Evolutionary conservation across 371 early-diverging fungal species (phyloP).

Genomic region (Apophysomyces variabilis): DNA sequence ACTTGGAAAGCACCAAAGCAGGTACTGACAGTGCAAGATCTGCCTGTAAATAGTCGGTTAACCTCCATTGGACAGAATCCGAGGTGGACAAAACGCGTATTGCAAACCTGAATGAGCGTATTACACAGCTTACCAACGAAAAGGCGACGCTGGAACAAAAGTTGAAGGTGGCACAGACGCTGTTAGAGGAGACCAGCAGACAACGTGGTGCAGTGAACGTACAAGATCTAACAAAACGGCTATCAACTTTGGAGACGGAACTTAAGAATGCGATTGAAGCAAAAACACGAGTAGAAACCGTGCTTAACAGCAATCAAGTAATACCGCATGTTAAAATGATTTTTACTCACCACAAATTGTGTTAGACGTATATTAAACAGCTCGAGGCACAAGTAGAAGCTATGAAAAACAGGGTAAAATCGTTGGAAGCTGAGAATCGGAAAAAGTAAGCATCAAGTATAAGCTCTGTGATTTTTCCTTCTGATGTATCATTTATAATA

Average conservation of each 20-base stretch:
- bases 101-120: slow-evolving; percentile 2
- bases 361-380: neutral
- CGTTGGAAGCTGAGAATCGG: neutral
- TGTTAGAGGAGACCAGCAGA: neutral
- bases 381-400: neutral
- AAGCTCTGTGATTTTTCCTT: neutral
- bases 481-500: neutral
- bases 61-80: slow-evolving; percentile 1
- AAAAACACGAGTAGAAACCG: neutral
- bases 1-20: slow-evolving; percentile 8
- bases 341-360: neutral
- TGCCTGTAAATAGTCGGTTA: neutral
- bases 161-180: neutral
- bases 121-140: neutral
- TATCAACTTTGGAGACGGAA: neutral
- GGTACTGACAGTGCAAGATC: neutral
- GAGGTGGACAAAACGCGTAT: neutral
- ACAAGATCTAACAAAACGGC: neutral
- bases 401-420: neutral
- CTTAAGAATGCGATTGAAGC: neutral
- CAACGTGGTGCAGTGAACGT: neutral
- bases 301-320: neutral
- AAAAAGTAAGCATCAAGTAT: neutral
- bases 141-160: neutral
- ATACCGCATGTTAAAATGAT: neutral